These are phyloP conservation scores for Triticum timopheevii DNA, from an alignment of 176 grass and related monocot genomes.

Conservation along the genomic window DNA sequence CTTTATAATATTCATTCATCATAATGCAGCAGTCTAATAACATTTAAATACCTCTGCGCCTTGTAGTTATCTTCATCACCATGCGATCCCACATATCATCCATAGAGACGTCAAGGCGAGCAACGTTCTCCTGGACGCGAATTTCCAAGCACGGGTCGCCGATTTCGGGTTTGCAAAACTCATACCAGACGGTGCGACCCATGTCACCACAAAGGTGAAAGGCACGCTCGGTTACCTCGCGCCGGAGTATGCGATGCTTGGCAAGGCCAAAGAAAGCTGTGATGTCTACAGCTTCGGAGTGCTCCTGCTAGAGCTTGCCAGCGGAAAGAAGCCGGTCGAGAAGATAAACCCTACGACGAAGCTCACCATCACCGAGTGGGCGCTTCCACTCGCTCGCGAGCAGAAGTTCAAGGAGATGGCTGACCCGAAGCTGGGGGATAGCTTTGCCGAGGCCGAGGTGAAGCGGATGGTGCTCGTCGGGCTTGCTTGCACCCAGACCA, in stretches of 20 bases:
- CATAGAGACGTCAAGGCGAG: slow-evolving; percentile 87
- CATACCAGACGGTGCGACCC: slow-evolving; percentile 82
- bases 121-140: slow-evolving; percentile 73
- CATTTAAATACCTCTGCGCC: neutral
- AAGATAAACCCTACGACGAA: slow-evolving; percentile 64
- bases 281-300: slow-evolving; percentile 84
- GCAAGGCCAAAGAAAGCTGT: slow-evolving; percentile 81
- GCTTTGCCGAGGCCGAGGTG: slow-evolving; percentile 56
- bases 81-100: slow-evolving; percentile 70
- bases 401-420: slow-evolving; percentile 74
- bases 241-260: slow-evolving; percentile 92
- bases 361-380: slow-evolving; percentile 62
- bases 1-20: slow-evolving; percentile 18
- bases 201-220: slow-evolving; percentile 93
- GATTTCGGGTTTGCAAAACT: slow-evolving; percentile 95
- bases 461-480: slow-evolving; percentile 74
- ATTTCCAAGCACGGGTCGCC: slow-evolving; percentile 65
- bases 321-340: slow-evolving; percentile 76
- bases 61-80: slow-evolving; percentile 81
- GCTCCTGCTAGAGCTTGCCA: slow-evolving; percentile 70
- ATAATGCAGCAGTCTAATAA: slow-evolving; percentile 3
- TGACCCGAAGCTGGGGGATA: slow-evolving; percentile 62
- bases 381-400: slow-evolving; percentile 53
- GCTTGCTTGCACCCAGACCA: slow-evolving; percentile 58
- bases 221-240: slow-evolving; percentile 93